Conservation (phyloP, 208 protist genomes). For the Wallacemonas sp. region DNA sequence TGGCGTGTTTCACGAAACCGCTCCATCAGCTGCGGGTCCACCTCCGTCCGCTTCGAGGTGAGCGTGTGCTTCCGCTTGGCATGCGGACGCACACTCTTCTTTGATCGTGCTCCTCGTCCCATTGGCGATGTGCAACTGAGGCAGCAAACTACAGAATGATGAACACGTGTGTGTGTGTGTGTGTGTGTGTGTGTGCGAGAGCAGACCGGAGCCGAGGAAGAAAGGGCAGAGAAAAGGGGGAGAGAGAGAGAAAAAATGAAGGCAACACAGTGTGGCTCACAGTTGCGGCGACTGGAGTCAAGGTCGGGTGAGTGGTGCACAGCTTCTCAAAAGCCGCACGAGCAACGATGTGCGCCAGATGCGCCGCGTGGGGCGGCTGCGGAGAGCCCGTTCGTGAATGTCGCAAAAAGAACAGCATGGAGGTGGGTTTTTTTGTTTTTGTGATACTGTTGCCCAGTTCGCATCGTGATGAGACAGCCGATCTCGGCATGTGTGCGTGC, state of each 20-base stretch:
- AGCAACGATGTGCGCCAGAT: not conserved
- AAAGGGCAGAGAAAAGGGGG: not conserved
- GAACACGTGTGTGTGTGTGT: constrained; percentile 21
- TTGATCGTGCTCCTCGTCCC: constrained; percentile 81
- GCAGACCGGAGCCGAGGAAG: not conserved
- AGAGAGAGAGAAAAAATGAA: not conserved
- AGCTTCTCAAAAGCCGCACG: not conserved
- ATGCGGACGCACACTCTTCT: constrained; percentile 43
- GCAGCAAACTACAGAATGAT: constrained; percentile 17
- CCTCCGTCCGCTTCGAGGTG: constrained; percentile 49
- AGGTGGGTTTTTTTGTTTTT: too few relatives aligned
- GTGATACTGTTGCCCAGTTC: too few relatives aligned
- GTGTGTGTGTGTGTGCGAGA: constrained; percentile 15
- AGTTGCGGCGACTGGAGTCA: too few relatives aligned
- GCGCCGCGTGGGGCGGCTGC: too few relatives aligned
- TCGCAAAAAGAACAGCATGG: too few relatives aligned
- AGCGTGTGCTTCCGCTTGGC: constrained; percentile 44
- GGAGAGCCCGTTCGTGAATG: too few relatives aligned
- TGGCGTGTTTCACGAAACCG: constrained; percentile 85
- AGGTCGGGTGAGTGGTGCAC: too few relatives aligned
- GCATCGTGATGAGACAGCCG: too few relatives aligned
- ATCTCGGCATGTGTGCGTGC: too few relatives aligned
- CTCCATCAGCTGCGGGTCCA: constrained; percentile 79
- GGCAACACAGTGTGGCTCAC: not conserved
- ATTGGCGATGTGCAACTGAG: constrained; percentile 43